Percentiles rank a stretch among this genome's conserved stretches.
These are phyloP conservation scores for Blumeria hordei DNA, from an alignment of 2,329 filamentous ascomycete species.

Conservation along the genomic window DNA sequence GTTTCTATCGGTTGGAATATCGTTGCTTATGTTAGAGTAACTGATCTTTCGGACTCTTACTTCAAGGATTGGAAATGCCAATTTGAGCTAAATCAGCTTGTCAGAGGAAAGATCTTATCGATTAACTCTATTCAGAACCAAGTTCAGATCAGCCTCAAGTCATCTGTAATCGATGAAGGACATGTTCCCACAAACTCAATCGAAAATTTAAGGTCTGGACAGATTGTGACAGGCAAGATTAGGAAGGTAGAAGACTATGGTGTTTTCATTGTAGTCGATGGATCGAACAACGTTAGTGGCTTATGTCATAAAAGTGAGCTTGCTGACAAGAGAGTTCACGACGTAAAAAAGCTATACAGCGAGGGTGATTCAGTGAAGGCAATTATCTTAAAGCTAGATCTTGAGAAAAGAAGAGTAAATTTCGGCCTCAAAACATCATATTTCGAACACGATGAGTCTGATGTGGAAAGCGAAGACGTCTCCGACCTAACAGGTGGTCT, in stretches of 20 bases:
- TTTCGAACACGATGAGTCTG: constrained; percentile 38
- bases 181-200: constrained; percentile 53
- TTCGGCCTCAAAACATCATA: constrained; percentile 87
- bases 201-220: constrained; percentile 52
- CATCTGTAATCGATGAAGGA: constrained; percentile 57
- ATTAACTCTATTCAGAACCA: constrained; percentile 46
- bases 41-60: constrained; percentile 72
- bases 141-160: constrained; percentile 68
- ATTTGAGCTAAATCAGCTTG: constrained; percentile 72
- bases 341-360: constrained; percentile 73
- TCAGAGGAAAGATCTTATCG: constrained; percentile 60
- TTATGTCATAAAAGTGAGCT: constrained; percentile 84
- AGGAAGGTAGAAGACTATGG: constrained; percentile 89
- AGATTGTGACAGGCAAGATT: constrained; percentile 70
- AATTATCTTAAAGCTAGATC: constrained; percentile 56
- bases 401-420: constrained; percentile 52
- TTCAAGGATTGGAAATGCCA: constrained; percentile 88
- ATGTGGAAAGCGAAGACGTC: constrained; percentile 18
- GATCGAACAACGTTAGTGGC: constrained; percentile 71
- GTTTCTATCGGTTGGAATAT: constrained; percentile 61
- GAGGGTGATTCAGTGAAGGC: constrained; percentile 89
- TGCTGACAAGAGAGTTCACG: constrained; percentile 57
- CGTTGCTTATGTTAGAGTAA: constrained; percentile 61
- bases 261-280: constrained; percentile 77
- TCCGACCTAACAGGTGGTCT: constrained; percentile 21